These are phyloP conservation scores for Jamesozyma spencerorum DNA, from an alignment of 805 yeast genomes.

Conservation along the genomic window DNA sequence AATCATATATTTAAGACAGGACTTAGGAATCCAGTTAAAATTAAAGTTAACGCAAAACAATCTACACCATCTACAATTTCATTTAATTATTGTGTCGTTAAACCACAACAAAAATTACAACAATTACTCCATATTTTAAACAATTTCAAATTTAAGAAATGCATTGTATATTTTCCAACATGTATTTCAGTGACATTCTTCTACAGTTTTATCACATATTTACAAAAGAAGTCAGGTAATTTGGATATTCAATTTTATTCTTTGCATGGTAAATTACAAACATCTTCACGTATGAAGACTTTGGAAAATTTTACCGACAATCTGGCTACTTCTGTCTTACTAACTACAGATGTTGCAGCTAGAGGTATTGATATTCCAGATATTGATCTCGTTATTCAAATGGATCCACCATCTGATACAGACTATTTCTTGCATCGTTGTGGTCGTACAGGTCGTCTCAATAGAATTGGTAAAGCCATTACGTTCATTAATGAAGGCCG, in stretches of 20 bases:
- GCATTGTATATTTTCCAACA: constrained; percentile 88
- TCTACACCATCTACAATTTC: constrained; percentile 55
- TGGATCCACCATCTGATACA: constrained; percentile 92
- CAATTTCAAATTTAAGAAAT: constrained; percentile 56
- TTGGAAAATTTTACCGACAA: constrained; percentile 49
- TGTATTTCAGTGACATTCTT: constrained; percentile 77
- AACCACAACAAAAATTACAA: constrained; percentile 55
- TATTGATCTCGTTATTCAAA: constrained; percentile 85
- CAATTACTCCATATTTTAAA: constrained; percentile 44
- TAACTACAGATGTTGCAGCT: constrained; percentile 98
- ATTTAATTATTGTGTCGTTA: constrained; percentile 49
- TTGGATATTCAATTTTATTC: constrained; percentile 47
- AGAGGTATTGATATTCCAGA: constrained; percentile 93
- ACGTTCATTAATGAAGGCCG: constrained; percentile 63
- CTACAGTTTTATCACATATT: constrained; percentile 43
- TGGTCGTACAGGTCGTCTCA: constrained; percentile 94
- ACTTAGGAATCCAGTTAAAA: constrained; percentile 83
- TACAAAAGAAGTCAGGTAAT: constrained; percentile 27
- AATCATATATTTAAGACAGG: constrained; percentile 75
- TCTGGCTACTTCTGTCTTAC: constrained; percentile 45
- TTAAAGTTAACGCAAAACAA: constrained; percentile 56
- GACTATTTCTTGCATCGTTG: constrained; percentile 87
- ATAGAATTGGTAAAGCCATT: constrained; percentile 69
- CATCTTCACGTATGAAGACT: constrained; percentile 69
- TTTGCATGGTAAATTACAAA: constrained; percentile 83